Evolutionary conservation across 257 asterid species (phyloP).

Genomic region (Solanum corneliomulleri): DNA sequence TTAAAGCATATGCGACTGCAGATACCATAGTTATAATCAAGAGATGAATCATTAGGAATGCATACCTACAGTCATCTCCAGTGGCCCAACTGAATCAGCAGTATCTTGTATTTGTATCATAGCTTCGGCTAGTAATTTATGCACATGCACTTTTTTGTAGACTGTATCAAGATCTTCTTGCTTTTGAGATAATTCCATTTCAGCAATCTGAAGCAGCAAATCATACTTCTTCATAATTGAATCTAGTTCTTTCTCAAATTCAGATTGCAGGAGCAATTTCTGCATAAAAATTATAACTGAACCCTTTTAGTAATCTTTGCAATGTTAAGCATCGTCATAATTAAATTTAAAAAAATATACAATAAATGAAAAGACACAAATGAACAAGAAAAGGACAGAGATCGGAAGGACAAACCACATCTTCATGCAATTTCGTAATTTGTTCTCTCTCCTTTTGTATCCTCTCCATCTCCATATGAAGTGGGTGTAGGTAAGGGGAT

Average conservation of each 20-base stretch:
- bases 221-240: conserved; percentile 21
- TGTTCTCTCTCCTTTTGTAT: conserved; percentile 27
- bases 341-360: background rate
- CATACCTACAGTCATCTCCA: conserved; percentile 15
- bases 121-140: conserved; percentile 33
- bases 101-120: conserved; percentile 4
- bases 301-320: background rate
- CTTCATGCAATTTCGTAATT: conserved; percentile 19
- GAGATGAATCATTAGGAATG: background rate
- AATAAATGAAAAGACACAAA: background rate
- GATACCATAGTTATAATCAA: background rate
- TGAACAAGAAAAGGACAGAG: background rate
- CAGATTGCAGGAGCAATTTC: conserved; percentile 26
- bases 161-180: conserved; percentile 1
- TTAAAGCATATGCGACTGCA: background rate
- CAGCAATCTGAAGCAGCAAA: conserved; percentile 12
- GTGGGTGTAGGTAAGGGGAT: conserved; percentile 14
- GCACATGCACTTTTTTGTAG: background rate
- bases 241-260: conserved; percentile 25
- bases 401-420: conserved; percentile 26
- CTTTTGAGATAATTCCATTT: conserved; percentile 1
- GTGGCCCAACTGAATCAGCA: conserved; percentile 5
- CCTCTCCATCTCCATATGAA: conserved; percentile 28
- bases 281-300: conserved; percentile 5
- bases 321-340: background rate